Evolutionary conservation across 129 eudicot genomes (phyloP).

Genomic region (Tagetes erecta): DNA sequence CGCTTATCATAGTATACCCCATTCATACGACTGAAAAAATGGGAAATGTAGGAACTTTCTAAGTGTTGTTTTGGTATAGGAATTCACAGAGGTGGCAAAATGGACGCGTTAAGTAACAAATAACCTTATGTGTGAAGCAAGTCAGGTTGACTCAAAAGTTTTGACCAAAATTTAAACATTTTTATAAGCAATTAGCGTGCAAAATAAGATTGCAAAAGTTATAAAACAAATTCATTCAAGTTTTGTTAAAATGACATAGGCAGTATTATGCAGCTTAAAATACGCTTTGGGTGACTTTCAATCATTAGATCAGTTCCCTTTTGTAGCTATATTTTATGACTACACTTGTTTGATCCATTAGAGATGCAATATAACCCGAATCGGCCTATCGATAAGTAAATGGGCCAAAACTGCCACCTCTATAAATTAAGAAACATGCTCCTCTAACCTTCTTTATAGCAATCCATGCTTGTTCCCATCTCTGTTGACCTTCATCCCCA

Average conservation of each 20-base stretch:
- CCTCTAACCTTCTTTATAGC: conserved; percentile 83
- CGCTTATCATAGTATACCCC: neutral
- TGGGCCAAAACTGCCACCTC: neutral
- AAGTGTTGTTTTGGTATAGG: conserved; percentile 5
- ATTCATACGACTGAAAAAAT: neutral
- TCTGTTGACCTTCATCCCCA: conserved; percentile 81
- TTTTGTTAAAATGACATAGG: neutral
- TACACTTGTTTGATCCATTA: neutral
- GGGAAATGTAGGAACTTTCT: neutral
- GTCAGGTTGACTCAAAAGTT: neutral
- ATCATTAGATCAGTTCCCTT: neutral
- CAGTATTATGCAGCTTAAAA: conserved; percentile 2
- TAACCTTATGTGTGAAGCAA: neutral
- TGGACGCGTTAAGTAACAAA: neutral
- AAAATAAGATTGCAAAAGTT: neutral
- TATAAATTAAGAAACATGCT: neutral
- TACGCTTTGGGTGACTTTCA: neutral
- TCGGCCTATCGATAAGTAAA: neutral
- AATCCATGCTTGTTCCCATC: conserved; percentile 98
- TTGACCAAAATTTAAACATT: neutral
- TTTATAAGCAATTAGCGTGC: conserved; percentile 1
- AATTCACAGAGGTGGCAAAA: conserved; percentile 9
- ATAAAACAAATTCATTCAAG: neutral
- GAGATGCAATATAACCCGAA: neutral
- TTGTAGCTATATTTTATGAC: neutral